Conservation (phyloP, 2,329 filamentous ascomycete genomes). For the Immersiporthe knoxdaviesiana region DNA sequence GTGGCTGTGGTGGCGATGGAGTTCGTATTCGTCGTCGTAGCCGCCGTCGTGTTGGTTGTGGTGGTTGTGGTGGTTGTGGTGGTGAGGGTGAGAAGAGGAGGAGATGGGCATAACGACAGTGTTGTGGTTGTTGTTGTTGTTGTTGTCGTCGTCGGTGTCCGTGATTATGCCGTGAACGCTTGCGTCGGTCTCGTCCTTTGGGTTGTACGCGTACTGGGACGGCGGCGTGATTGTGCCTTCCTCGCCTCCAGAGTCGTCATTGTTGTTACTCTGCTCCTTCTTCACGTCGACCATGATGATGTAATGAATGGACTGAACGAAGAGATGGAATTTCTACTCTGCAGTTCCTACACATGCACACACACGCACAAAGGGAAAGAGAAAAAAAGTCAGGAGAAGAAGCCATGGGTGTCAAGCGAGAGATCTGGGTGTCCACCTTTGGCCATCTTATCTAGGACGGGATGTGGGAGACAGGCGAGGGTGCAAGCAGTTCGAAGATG, state of each 20-base stretch:
- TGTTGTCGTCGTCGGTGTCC: background rate
- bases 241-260: conserved; percentile 6
- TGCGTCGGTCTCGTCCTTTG: background rate
- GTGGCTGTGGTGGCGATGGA: conserved; percentile 9
- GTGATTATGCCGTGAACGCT: background rate
- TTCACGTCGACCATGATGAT: conserved; percentile 7
- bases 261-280: background rate
- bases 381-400: background rate
- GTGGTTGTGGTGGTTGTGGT: background rate
- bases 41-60: background rate
- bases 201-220: conserved; percentile 2
- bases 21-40: background rate
- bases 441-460: conserved; percentile 6
- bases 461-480: background rate
- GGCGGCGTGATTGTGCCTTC: conserved; percentile 15
- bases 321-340: background rate
- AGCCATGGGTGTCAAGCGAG: background rate
- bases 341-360: background rate
- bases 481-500: background rate
- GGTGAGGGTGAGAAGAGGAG: background rate
- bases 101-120: background rate
- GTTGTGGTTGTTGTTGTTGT: background rate
- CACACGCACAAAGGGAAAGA: background rate
- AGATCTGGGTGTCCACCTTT: background rate
- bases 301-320: background rate